Conservation (phyloP, 305 asterid species). For the Fraxinus sp. region DNA sequence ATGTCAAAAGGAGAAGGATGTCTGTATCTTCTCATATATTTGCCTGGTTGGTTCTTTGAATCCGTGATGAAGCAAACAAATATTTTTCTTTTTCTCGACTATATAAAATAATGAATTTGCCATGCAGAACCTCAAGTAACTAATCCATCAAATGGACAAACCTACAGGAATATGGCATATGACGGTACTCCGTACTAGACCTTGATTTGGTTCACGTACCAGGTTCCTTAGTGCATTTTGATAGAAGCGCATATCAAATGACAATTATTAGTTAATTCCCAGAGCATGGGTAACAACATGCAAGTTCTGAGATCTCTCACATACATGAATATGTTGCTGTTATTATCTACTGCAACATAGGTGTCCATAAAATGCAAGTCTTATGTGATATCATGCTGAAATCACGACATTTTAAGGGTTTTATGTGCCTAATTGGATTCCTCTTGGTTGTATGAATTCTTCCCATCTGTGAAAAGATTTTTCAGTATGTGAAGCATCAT, state of each 20-base stretch:
- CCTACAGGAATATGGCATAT: not conserved
- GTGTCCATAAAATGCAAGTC: not conserved
- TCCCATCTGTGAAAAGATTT: not conserved
- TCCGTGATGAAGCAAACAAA: not conserved
- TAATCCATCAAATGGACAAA: not conserved
- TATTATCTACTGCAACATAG: not conserved
- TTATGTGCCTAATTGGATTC: not conserved
- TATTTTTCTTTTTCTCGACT: not conserved
- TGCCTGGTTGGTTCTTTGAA: not conserved
- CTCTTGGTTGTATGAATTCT: not conserved
- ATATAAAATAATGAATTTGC: not conserved
- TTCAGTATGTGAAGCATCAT: not conserved
- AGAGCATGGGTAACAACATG: not conserved
- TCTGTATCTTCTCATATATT: not conserved
- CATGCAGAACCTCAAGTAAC: not conserved
- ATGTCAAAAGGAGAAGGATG: not conserved
- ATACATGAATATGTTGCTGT: not conserved
- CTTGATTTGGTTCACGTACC: not conserved
- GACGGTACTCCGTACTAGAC: not conserved
- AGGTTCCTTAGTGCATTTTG: not conserved
- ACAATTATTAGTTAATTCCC: not conserved
- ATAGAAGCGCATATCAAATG: not conserved
- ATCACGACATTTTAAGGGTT: not conserved
- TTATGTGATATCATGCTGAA: slow-evolving; percentile 2
- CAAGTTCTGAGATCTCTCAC: not conserved